Evolutionary conservation across 2,329 filamentous ascomycete species (phyloP).

Genomic region (Nothopassalora personata): DNA sequence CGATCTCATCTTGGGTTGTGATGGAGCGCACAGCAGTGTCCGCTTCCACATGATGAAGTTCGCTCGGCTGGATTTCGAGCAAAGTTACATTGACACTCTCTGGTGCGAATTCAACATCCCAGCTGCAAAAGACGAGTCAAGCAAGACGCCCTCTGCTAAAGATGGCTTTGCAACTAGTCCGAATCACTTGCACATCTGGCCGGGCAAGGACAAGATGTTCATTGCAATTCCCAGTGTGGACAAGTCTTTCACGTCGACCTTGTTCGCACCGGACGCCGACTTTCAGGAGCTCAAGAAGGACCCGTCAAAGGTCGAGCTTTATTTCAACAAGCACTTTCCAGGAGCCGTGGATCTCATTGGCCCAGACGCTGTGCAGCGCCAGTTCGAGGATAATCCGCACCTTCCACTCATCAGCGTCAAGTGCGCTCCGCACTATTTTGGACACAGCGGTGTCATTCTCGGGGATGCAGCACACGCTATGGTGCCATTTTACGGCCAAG

Average conservation of each 20-base stretch:
- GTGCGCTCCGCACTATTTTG: constrained; percentile 80
- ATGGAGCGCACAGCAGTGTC: constrained; percentile 88
- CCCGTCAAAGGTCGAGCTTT: constrained; percentile 56
- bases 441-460: constrained; percentile 71
- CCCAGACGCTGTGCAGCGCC: constrained; percentile 60
- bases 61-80: constrained; percentile 80
- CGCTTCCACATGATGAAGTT: constrained; percentile 96
- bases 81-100: constrained; percentile 91
- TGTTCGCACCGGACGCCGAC: constrained; percentile 72
- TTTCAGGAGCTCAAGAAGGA: constrained; percentile 64
- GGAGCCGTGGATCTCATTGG: constrained; percentile 69
- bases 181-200: constrained; percentile 97
- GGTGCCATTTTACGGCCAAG: constrained; percentile 97
- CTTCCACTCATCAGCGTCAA: constrained; percentile 91
- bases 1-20: constrained; percentile 88
- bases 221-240: constrained; percentile 90
- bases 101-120: constrained; percentile 92
- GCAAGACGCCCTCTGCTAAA: constrained; percentile 27
- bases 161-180: constrained; percentile 74
- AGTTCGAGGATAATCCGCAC: constrained; percentile 79
- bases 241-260: constrained; percentile 88
- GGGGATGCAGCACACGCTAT: constrained; percentile 96
- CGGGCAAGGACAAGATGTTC: constrained; percentile 84
- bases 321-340: constrained; percentile 81
- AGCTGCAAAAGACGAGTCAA: constrained; percentile 40